A percentile compares a stretch with the other conserved stretches of the same genome.
phyloP scores from a whole-genome alignment of 495 filamentous ascomycete genomes.

The Neurospora sp. region DNA sequence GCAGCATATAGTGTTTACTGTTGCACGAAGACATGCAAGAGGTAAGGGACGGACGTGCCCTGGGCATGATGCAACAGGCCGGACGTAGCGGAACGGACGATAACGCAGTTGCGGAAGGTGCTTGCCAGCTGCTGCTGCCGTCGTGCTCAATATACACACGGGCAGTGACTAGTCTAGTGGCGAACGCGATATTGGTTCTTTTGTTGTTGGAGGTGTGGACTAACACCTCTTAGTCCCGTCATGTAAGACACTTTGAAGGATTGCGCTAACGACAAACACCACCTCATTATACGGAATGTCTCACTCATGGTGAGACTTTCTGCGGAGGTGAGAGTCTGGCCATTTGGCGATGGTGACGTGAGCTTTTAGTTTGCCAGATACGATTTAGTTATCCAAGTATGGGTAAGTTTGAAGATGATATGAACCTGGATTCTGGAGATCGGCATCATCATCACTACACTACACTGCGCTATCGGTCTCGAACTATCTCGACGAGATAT shows the following conservation, averaged over 20 bases:
- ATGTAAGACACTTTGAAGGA: background rate
- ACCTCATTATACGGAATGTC: background rate
- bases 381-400: background rate
- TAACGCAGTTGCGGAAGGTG: background rate
- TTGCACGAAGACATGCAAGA: background rate
- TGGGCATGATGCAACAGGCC: background rate
- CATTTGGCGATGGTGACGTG: background rate
- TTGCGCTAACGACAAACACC: background rate
- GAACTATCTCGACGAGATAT: background rate
- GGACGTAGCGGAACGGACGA: background rate
- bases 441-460: background rate
- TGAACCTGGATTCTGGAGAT: background rate
- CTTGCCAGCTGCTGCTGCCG: background rate
- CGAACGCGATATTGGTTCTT: background rate
- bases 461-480: background rate
- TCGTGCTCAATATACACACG: no score
- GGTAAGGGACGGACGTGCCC: background rate
- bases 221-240: no score
- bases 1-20: background rate
- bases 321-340: background rate
- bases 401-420: background rate
- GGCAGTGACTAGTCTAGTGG: background rate
- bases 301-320: background rate
- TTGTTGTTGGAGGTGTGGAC: background rate
- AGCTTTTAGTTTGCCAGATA: background rate